Evolutionary conservation across 345 rosid genomes (phyloP).

Genomic region (Punica granatum): DNA sequence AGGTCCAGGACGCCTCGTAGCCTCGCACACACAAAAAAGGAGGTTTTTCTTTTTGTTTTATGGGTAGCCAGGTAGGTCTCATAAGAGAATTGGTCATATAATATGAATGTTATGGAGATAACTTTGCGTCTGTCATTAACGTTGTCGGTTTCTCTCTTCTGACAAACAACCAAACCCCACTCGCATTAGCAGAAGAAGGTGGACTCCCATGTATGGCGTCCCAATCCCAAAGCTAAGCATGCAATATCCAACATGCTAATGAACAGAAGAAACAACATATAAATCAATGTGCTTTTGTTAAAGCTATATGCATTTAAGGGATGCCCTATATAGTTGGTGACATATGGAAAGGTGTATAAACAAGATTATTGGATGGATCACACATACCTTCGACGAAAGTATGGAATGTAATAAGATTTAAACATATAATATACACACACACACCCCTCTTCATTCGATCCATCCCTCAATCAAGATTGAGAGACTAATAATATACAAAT

Average conservation of each 20-base stretch:
- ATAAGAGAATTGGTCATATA: background rate
- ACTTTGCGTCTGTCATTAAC: background rate
- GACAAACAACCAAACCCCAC: background rate
- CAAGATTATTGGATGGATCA: no score
- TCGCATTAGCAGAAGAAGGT: background rate
- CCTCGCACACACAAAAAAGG: no score
- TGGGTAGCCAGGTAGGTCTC: no score
- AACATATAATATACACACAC: background rate
- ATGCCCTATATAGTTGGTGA: background rate
- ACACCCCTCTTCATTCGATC: no score
- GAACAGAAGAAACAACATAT: background rate
- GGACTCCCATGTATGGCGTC: constrained; percentile 9
- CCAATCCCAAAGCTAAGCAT: constrained; percentile 1
- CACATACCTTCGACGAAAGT: no score
- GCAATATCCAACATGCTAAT: background rate
- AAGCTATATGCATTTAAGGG: background rate
- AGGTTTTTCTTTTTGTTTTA: constrained; percentile 18
- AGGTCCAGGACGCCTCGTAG: no score
- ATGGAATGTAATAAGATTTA: background rate
- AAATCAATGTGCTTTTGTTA: background rate
- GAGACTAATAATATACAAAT: no score
- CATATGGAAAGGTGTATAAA: background rate
- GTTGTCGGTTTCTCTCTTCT: background rate
- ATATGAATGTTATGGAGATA: background rate
- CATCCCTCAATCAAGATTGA: no score